Evolutionary conservation across 495 filamentous ascomycete species (phyloP).

Genomic region (Immersiella caudata): DNA sequence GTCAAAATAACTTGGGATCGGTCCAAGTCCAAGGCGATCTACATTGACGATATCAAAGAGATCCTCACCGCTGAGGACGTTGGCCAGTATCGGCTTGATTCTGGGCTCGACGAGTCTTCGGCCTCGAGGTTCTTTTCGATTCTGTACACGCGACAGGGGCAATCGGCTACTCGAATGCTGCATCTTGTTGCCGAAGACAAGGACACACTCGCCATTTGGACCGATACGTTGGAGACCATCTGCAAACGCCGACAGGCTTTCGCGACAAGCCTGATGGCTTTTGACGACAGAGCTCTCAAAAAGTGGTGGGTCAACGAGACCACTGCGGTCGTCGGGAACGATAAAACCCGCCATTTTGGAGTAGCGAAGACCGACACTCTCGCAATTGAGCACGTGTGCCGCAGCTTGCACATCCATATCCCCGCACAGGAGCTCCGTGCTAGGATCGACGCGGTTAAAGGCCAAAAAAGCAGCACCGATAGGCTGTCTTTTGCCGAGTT

Average conservation of each 20-base stretch:
- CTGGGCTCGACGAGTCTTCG: conserved; percentile 61
- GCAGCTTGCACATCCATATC: conserved; percentile 85
- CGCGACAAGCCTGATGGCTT: conserved; percentile 81
- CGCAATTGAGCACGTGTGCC: conserved; percentile 80
- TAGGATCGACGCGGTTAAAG: conserved; percentile 79
- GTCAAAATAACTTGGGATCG: conserved; percentile 88
- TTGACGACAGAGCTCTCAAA: conserved; percentile 76
- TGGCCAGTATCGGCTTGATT: conserved; percentile 84
- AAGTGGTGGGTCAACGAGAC: conserved; percentile 89
- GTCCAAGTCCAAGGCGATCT: conserved; percentile 78
- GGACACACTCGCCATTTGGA: conserved; percentile 75
- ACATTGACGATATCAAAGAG: conserved; percentile 92
- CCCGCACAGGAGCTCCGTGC: conserved; percentile 70
- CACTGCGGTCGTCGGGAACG: conserved; percentile 63
- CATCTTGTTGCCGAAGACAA: conserved; percentile 79
- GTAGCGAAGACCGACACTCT: conserved; percentile 73
- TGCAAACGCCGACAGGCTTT: conserved; percentile 81
- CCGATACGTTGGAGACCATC: conserved; percentile 74
- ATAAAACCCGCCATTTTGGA: conserved; percentile 56
- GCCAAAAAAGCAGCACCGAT: conserved; percentile 25
- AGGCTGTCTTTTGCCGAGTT: conserved; percentile 69
- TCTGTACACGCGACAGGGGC: conserved; percentile 74
- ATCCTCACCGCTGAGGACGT: conserved; percentile 85
- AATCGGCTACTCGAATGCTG: conserved; percentile 69
- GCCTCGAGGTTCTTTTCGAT: conserved; percentile 85